These are phyloP conservation scores for Solanum habrochaites DNA, from an alignment of 257 asterid species.

Conservation along the genomic window DNA sequence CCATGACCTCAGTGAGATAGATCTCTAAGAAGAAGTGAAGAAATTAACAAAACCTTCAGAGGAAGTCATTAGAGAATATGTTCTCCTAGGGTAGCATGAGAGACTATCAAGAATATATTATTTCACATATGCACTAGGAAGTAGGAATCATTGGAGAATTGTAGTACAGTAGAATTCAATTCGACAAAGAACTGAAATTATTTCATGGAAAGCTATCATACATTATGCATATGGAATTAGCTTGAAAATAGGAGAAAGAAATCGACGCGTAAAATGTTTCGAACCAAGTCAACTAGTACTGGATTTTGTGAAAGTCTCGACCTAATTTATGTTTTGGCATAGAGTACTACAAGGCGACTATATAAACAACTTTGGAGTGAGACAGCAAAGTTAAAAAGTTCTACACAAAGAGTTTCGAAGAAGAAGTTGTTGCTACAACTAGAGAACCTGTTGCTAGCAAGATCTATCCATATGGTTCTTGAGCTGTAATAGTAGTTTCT, in stretches of 20 bases:
- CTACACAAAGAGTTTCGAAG: not conserved
- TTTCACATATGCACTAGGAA: not conserved
- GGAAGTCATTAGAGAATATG: not conserved
- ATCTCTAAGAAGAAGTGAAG: not conserved
- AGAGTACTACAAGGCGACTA: not conserved
- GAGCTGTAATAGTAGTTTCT: not conserved
- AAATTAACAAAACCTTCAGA: not conserved
- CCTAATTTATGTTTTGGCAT: not conserved
- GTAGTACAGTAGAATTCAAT: not conserved
- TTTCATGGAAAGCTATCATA: not conserved
- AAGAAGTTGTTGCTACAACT: not conserved
- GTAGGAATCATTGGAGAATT: not conserved
- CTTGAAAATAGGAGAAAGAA: not conserved
- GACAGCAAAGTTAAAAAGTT: not conserved
- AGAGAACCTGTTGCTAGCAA: not conserved
- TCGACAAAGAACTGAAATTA: not conserved
- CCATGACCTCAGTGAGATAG: not conserved
- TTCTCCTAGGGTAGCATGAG: not conserved
- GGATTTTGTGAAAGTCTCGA: not conserved
- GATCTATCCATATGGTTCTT: not conserved
- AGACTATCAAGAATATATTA: not conserved
- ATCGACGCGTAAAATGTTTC: not conserved
- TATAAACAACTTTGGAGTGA: not conserved
- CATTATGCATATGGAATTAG: not conserved
- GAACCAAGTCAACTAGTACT: not conserved